phyloP scores from a whole-genome alignment of 2,329 filamentous ascomycete genomes.

The Thermomyces lanuginosus region DNA sequence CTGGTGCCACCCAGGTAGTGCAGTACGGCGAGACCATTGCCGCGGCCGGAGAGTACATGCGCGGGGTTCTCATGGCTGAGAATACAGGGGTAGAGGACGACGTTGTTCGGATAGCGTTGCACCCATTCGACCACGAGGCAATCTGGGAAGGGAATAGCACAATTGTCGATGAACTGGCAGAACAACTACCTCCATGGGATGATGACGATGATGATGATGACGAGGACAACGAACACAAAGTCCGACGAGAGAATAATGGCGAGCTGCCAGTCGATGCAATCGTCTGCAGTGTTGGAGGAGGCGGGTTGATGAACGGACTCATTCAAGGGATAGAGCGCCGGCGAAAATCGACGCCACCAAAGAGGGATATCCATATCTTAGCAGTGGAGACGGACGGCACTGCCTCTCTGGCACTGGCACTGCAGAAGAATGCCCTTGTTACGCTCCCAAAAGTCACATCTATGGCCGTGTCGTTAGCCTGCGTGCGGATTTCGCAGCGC shows the following conservation, averaged over 20 bases:
- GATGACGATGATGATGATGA: slow-evolving; percentile 14
- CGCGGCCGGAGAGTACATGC: slow-evolving; percentile 52
- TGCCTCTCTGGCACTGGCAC: slow-evolving; percentile 48
- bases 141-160: slow-evolving; percentile 33
- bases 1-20: slow-evolving; percentile 50
- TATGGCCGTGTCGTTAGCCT: slow-evolving; percentile 58
- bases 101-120: slow-evolving; percentile 26
- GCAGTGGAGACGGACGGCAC: slow-evolving; percentile 64
- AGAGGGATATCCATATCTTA: slow-evolving; percentile 38
- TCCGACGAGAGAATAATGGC: too few relatives aligned
- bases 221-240: too few relatives aligned
- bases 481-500: slow-evolving; percentile 49
- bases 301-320: slow-evolving; percentile 62
- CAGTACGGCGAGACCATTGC: slow-evolving; percentile 51
- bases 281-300: slow-evolving; percentile 65
- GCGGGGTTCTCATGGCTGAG: slow-evolving; percentile 32
- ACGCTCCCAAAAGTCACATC: slow-evolving; percentile 57
- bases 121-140: slow-evolving; percentile 30
- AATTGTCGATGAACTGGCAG: slow-evolving; percentile 28
- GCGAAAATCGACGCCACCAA: slow-evolving; percentile 9
- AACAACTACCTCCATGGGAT: slow-evolving; percentile 21
- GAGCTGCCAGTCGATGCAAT: slow-evolving; percentile 45
- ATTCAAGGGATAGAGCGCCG: slow-evolving; percentile 48
- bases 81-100: slow-evolving; percentile 11
- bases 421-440: slow-evolving; percentile 39